A percentile compares a stretch with the other conserved stretches of the same genome.
Evolutionary conservation across 208 protist genomes (phyloP).

Genomic region (Acanthamoeba lenticulata): DNA sequence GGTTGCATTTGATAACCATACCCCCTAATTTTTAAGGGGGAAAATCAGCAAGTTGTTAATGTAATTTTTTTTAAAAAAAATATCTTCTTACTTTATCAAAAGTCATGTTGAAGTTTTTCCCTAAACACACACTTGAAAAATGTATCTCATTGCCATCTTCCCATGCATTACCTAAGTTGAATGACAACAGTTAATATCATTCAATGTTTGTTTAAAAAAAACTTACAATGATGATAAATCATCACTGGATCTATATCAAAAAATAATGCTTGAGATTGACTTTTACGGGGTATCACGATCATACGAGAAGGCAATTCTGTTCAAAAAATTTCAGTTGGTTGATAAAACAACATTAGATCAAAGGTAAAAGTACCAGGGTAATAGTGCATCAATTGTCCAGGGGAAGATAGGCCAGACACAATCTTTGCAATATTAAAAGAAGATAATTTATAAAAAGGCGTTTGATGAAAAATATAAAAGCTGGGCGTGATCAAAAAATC

Average conservation of each 20-base stretch:
- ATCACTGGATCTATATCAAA: constrained; percentile 73
- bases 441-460: constrained; percentile 70
- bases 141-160: neutral
- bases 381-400: constrained; percentile 52
- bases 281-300: constrained; percentile 67
- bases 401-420: neutral
- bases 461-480: constrained; percentile 75
- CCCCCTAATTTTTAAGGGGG: neutral
- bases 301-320: constrained; percentile 66
- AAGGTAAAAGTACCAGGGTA: neutral
- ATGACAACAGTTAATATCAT: neutral
- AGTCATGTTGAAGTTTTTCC: constrained; percentile 70
- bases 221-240: constrained; percentile 71
- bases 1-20: constrained; percentile 67
- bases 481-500: constrained; percentile 72
- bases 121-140: constrained; percentile 65
- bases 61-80: neutral
- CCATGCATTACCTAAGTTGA: neutral
- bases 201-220: too few relatives aligned
- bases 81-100: constrained; percentile 61
- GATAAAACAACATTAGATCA: neutral
- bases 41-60: neutral
- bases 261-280: neutral
- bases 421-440: constrained; percentile 10
- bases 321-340: neutral